Base-by-base conservation (phyloP, 2,329 filamentous ascomycete species). In the Aspergillus awamori region DNA sequence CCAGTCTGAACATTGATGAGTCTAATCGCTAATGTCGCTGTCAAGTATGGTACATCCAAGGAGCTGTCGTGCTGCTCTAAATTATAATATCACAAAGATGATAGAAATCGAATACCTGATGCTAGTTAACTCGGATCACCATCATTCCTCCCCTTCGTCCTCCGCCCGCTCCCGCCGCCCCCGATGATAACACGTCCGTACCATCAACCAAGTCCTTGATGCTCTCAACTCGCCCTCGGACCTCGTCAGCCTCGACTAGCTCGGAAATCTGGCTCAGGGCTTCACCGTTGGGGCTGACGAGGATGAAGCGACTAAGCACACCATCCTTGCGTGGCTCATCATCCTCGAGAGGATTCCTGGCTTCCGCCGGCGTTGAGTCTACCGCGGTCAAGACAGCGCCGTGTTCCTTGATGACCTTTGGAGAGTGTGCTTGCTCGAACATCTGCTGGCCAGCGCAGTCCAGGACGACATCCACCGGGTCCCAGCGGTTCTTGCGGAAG, bases 381-480 rank as follows among this genome's bases (percentile, higher is more conserved):
- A 76, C 70, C 33, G 70, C 71, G 20, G 73, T 77, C 36, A 80
- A 51, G 22, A 79, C 69, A 41, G 67, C 58, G 8, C 76, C 76
- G 5, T 68, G 63, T 47, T 77, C 70, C 47, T 70, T 71, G 11
- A 79, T 69, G 5, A 78, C 71, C 22, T 67, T 57, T 0, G 70
- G 64, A 3, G 69, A 70, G 65, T 77, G 73, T 15, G 70, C 70
- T 48, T 76, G 71, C n/a, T 62, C 68, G 60, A 77, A 72, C 41
- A 73, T 72, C 33, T 71, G 62, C 3, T 69, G 67, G 30, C 75
- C 76, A 11, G 71, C 66, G 58, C 76, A 79, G 55, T 80, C 78
- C 24, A 80, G 62, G 8, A 80, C 75, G 7, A 80, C 61, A 64
- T 80, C 77, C 8, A 79, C 76, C 0, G 77, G 74, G 0, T 62